Evolutionary conservation across 2,329 filamentous ascomycete genomes (phyloP).

Genomic region (Aspergillus fumigatiaffinis): DNA sequence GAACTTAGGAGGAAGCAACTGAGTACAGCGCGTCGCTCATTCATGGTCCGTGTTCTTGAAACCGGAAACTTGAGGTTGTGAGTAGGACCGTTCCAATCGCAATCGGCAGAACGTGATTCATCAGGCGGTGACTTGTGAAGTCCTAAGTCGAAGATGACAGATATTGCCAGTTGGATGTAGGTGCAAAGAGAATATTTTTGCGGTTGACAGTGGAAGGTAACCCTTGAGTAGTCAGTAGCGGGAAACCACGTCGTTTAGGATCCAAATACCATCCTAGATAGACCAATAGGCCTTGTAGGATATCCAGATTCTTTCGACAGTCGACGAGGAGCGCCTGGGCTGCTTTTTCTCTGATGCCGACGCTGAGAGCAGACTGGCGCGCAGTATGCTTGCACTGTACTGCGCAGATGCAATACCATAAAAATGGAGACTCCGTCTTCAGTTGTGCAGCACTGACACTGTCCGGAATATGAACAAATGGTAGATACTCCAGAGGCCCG

Average conservation of each 20-base stretch:
- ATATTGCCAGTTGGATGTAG: constrained; percentile 9
- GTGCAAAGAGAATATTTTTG: constrained; percentile 8
- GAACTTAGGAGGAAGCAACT: constrained; percentile 10
- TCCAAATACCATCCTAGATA: constrained; percentile 8
- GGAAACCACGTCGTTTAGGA: too few relatives aligned
- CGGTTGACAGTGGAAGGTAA: constrained; percentile 6
- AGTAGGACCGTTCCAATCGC: background rate
- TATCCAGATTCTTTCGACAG: constrained; percentile 5
- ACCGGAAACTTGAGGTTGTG: background rate
- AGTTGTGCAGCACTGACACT: background rate
- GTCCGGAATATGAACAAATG: constrained; percentile 6
- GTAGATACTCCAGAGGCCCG: constrained; percentile 3
- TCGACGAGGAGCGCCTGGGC: constrained; percentile 6
- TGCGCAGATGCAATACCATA: constrained; percentile 7
- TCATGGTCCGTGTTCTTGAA: constrained; percentile 6
- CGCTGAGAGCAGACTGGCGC: background rate
- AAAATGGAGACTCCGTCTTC: constrained; percentile 5
- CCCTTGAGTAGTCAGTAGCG: background rate
- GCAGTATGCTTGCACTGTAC: constrained; percentile 3
- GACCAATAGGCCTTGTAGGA: constrained; percentile 8
- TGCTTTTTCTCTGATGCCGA: constrained; percentile 1
- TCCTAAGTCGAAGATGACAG: constrained; percentile 5
- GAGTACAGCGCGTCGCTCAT: constrained; percentile 10
- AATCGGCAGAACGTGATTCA: background rate
- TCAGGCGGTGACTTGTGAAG: constrained; percentile 7